Base-by-base conservation (phyloP, 2,329 filamentous ascomycete species). In the Aulographum hederae region DNA sequence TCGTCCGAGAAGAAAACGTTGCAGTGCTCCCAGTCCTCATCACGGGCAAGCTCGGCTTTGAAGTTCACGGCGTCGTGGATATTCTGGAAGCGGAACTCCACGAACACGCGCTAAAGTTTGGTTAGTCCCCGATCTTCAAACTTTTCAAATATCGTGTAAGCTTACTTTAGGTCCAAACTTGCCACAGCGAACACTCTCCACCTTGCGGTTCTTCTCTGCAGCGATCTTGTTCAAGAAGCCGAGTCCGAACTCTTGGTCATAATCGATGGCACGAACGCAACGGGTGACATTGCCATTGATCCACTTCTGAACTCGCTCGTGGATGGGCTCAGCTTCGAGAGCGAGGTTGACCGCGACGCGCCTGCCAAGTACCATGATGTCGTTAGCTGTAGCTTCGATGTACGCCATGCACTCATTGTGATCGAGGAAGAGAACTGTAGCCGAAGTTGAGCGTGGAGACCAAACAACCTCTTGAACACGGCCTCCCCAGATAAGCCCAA, bases 41-140 rank as follows among this genome's bases (percentile, higher is more conserved):
- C 46, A 13, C 51, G 47, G 27, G 46, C 34, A 10, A 65, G 43
- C 16, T 45, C 35, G 2, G 47, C 44, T 34, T 52, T 56, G 48
- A 66, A 65, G 14, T 46, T 47, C 12, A 60, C 50, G 0, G 61
- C 60, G 32, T 63, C 46, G 16, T 51, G 46, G 34, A 65, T 58
- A 37, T 50, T 58, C 27, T 48, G 52, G 43, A 66, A 65, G 6
- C 60, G 57, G 40, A 64, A 63, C 18, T 53, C 46, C n/a, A 62
- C 52, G 19, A 48, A 54, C 26, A 53, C 50, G 19, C 49, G 46
- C 58, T 63, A 34, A 3, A 19, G 15, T 45, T 33, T n/a, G 18
- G 32, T 34, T 18, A 37, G 34, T 31, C 33, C 5, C 17, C 10
- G 29, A 6, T 18, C 10, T 10, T 20, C 8, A 5, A 8, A 6